Percentiles rank a stretch among this genome's conserved stretches.
These are phyloP conservation scores for Dactylis glomerata DNA, from an alignment of 176 grass and related monocot genomes.

Conservation along the genomic window DNA sequence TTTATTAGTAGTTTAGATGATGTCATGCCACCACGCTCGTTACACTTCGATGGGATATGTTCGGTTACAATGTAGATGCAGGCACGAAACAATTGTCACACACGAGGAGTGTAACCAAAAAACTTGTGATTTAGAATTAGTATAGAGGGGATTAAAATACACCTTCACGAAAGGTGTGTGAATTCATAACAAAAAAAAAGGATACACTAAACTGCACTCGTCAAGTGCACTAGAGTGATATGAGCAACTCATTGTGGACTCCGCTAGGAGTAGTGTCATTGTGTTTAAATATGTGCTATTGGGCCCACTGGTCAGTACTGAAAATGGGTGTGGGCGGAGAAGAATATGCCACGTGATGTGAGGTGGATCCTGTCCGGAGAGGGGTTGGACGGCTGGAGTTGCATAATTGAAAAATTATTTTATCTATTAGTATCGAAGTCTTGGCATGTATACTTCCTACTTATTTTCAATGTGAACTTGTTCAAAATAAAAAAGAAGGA, in stretches of 20 bases:
- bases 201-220: not conserved
- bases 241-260: not conserved
- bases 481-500: no score
- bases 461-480: no score
- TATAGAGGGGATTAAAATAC: not conserved
- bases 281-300: not conserved
- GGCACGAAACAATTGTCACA: not conserved
- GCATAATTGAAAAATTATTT: no score
- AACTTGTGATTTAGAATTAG: not conserved
- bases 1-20: no score
- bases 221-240: not conserved
- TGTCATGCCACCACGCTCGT: no score
- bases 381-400: not conserved
- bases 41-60: not conserved
- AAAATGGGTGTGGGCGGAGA: not conserved
- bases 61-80: not conserved
- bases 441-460: no score
- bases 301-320: not conserved
- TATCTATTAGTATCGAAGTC: no score
- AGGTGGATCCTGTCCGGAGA: not conserved
- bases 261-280: no score
- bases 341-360: conserved; percentile 8
- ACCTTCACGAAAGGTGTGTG: not conserved
- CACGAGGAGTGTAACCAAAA: not conserved
- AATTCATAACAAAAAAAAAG: not conserved